Conservation (phyloP, 2,329 filamentous ascomycete genomes). For the Corinectria fuckeliana region DNA sequence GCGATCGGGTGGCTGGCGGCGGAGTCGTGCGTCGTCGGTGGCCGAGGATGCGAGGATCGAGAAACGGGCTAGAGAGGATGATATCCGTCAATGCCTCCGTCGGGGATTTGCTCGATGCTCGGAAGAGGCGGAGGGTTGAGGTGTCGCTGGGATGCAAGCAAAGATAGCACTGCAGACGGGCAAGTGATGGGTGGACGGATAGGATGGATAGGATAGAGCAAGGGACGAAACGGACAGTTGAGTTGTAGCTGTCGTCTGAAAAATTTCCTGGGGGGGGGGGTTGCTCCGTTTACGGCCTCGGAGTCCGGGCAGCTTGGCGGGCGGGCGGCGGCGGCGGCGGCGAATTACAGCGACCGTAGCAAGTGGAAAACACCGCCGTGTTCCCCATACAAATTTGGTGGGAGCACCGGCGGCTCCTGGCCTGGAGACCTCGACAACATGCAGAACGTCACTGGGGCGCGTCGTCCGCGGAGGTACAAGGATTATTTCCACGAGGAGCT, state of each 20-base stretch:
- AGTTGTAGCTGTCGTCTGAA: constrained; percentile 33
- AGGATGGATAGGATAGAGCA: constrained; percentile 3
- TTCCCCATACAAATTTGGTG: neutral
- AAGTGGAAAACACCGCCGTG: neutral
- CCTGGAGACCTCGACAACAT: neutral
- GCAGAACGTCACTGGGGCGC: neutral
- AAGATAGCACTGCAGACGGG: neutral
- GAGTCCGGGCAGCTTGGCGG: constrained; percentile 37
- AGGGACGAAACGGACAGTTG: constrained; percentile 11
- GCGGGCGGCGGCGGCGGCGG: neutral
- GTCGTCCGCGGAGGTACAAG: constrained; percentile 1
- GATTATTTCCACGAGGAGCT: neutral
- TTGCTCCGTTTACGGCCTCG: constrained; percentile 48
- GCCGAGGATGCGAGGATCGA: neutral
- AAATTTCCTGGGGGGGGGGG: constrained; percentile 41
- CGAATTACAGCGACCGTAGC: neutral
- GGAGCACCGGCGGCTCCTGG: neutral
- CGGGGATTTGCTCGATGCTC: neutral
- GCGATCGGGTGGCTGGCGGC: neutral
- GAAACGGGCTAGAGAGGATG: neutral
- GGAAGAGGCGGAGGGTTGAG: neutral
- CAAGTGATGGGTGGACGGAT: neutral
- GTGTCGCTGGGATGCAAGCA: neutral
- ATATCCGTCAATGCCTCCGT: neutral
- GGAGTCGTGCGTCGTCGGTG: neutral